Evolutionary conservation across 129 eudicot species (phyloP).

Genomic region (Ambrosia trifida): DNA sequence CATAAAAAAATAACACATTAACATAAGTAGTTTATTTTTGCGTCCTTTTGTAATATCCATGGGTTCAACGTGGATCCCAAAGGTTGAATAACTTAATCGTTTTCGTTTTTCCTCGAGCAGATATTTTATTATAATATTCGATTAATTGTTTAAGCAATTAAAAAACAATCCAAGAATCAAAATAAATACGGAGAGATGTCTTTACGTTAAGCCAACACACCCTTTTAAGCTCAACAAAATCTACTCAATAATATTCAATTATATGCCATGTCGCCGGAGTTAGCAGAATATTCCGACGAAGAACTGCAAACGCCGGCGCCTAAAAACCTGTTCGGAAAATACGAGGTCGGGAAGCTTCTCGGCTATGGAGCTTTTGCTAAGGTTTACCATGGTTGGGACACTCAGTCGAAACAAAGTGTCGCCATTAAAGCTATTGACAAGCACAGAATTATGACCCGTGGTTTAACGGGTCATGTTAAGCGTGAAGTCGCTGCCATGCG

Average conservation of each 20-base stretch:
- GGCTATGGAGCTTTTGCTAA: slow-evolving; percentile 76
- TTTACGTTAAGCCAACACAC: slow-evolving; percentile 17
- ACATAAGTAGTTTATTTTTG: background rate
- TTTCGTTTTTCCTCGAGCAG: background rate
- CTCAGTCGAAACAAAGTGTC: slow-evolving; percentile 47
- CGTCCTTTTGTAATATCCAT: background rate
- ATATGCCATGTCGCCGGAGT: slow-evolving; percentile 39
- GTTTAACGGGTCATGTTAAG: slow-evolving; percentile 50
- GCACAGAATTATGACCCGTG: slow-evolving; percentile 31
- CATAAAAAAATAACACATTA: background rate
- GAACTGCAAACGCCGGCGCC: slow-evolving; percentile 22
- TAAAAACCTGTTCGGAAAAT: slow-evolving; percentile 52
- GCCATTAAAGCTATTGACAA: slow-evolving; percentile 69
- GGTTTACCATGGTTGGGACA: slow-evolving; percentile 64
- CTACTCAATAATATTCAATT: slow-evolving; percentile 1
- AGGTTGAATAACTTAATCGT: background rate
- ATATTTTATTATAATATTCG: background rate
- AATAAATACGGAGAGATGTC: slow-evolving; percentile 28
- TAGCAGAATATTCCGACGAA: slow-evolving; percentile 28
- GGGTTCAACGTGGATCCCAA: background rate
- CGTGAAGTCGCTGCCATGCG: slow-evolving; percentile 69
- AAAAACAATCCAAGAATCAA: slow-evolving; percentile 7
- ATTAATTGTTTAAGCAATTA: background rate
- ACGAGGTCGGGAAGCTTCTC: slow-evolving; percentile 64
- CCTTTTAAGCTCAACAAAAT: background rate